A percentile compares a stretch with the other conserved stretches of the same genome.
These are phyloP conservation scores for Stenocarpella maydis DNA, from an alignment of 2,329 filamentous ascomycete genomes.

Conservation along the genomic window DNA sequence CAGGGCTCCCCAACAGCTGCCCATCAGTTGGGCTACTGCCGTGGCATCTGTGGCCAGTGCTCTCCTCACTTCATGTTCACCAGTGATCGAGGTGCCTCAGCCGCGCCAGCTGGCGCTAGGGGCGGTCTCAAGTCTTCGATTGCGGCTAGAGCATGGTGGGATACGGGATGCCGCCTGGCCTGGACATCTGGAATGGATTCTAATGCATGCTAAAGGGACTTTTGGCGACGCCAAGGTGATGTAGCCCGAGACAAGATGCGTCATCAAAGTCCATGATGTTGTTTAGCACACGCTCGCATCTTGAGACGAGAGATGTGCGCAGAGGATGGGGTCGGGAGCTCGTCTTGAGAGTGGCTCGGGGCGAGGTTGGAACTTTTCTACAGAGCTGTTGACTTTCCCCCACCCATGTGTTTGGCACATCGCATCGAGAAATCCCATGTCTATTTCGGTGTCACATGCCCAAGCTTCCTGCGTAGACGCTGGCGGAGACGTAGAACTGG, in stretches of 20 bases:
- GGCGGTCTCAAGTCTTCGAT: slow-evolving; percentile 23
- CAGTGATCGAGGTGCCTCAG: background rate
- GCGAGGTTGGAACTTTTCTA: slow-evolving; percentile 5
- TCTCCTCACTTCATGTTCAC: slow-evolving; percentile 11
- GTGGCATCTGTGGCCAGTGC: slow-evolving; percentile 5
- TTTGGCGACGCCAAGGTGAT: background rate
- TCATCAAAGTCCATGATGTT: background rate
- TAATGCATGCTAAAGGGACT: background rate
- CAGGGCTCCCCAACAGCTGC: slow-evolving; percentile 4
- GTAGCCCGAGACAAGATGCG: background rate
- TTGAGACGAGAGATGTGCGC: slow-evolving; percentile 8
- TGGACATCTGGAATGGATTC: slow-evolving; percentile 12
- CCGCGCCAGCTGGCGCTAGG: slow-evolving; percentile 14
- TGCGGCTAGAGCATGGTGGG: slow-evolving; percentile 10
- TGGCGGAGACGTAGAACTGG: background rate
- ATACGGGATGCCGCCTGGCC: slow-evolving; percentile 16
- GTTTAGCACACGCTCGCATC: background rate
- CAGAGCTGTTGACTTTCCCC: background rate
- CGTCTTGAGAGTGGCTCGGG: background rate
- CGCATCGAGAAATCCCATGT: background rate
- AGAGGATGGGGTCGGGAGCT: background rate
- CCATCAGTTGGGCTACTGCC: slow-evolving; percentile 14
- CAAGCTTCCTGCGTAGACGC: background rate
- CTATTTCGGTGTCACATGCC: background rate
- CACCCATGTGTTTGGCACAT: background rate